phyloP scores from a whole-genome alignment of 2,329 filamentous ascomycete genomes.

The Pestalotiopsis sp. region DNA sequence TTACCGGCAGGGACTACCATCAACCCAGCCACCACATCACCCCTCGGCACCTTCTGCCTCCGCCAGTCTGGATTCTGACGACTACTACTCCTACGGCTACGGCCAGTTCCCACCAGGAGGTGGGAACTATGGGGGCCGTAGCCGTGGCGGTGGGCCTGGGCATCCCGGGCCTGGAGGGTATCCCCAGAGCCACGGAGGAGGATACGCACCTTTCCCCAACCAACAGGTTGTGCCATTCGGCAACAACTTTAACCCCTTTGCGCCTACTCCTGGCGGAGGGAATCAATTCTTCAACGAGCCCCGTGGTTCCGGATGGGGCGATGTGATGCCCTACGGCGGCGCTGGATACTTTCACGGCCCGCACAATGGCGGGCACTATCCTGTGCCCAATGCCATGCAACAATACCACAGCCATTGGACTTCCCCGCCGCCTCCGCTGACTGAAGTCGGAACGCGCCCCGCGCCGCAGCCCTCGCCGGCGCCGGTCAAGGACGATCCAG shows the following conservation, averaged over 20 bases:
- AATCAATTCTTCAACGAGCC: slow-evolving; percentile 47
- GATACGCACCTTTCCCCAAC: slow-evolving; percentile 40
- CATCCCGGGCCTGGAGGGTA: slow-evolving; percentile 37
- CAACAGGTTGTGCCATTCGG: slow-evolving; percentile 51
- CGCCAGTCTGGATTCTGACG: slow-evolving; percentile 66
- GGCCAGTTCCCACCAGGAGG: slow-evolving; percentile 16
- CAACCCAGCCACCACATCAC: background rate
- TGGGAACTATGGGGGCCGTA: slow-evolving; percentile 35
- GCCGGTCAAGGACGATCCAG: slow-evolving; percentile 45
- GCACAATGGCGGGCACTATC: slow-evolving; percentile 29
- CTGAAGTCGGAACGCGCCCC: slow-evolving; percentile 24
- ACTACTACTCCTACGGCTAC: slow-evolving; percentile 53
- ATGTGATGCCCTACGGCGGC: slow-evolving; percentile 41
- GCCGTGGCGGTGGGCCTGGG: slow-evolving; percentile 28
- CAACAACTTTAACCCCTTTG: slow-evolving; percentile 34
- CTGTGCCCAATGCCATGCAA: slow-evolving; percentile 51
- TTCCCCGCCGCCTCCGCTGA: slow-evolving; percentile 39
- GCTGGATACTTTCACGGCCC: slow-evolving; percentile 41
- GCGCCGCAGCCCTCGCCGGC: slow-evolving; percentile 16
- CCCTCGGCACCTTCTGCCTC: slow-evolving; percentile 37
- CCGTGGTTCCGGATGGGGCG: slow-evolving; percentile 26
- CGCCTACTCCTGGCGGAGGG: slow-evolving; percentile 31
- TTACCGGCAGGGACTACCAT: slow-evolving; percentile 28
- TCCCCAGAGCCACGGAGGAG: slow-evolving; percentile 50
- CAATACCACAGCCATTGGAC: slow-evolving; percentile 44